Percentiles rank a stretch among this genome's conserved stretches.
phyloP scores from a whole-genome alignment of 208 protist species.

The Leishmania arabica region DNA sequence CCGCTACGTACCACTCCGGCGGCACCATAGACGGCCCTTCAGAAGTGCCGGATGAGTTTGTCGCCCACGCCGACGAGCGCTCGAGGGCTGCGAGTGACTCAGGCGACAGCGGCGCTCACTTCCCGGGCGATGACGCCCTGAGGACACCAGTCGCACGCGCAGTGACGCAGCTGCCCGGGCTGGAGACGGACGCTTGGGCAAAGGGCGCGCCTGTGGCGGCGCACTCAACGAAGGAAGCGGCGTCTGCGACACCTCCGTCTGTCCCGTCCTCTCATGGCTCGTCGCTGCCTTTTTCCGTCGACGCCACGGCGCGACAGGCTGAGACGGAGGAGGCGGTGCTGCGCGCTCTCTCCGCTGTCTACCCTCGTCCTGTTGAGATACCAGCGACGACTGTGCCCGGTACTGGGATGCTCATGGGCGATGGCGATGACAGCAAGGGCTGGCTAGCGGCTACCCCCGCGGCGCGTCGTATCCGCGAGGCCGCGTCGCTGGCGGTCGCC shows the following conservation, averaged over 20 bases:
- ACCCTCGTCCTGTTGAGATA: not conserved
- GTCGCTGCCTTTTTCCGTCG: conserved; percentile 9
- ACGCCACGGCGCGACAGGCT: conserved; percentile 28
- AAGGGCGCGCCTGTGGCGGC: not conserved
- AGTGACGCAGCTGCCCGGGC: not conserved
- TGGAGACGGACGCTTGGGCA: not conserved
- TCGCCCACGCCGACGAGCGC: not conserved
- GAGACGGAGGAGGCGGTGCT: conserved; percentile 20
- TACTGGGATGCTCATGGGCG: not conserved
- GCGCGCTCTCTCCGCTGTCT: conserved; percentile 2
- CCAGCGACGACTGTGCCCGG: not conserved
- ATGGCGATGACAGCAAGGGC: not conserved
- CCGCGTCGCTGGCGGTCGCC: conserved; percentile 51
- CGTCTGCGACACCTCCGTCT: not conserved
- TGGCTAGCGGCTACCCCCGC: conserved; percentile 19
- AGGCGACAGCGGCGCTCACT: not conserved
- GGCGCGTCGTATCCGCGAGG: conserved; percentile 27
- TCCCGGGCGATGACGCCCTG: not conserved
- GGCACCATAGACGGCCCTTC: not conserved
- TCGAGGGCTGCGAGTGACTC: not conserved
- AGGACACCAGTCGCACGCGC: not conserved
- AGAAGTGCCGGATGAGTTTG: not conserved
- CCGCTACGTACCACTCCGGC: conserved; percentile 13
- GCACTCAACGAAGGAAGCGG: not conserved
- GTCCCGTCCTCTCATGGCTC: not conserved